phyloP scores from a whole-genome alignment of 345 rosid species.

The Limnanthes douglasii region DNA sequence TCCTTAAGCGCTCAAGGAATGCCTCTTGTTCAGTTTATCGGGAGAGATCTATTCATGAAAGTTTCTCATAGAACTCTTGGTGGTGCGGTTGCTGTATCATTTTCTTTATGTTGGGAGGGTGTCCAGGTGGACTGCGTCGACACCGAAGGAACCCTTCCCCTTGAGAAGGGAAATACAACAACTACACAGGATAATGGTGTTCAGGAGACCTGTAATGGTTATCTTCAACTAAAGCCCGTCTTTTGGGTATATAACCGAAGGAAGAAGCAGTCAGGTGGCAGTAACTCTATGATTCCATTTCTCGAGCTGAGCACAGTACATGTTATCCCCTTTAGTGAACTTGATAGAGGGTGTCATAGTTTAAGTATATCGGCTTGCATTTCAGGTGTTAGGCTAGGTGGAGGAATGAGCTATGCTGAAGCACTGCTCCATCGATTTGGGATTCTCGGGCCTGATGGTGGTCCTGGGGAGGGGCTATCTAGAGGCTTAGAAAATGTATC shows the following conservation, averaged over 20 bases:
- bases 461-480: slow-evolving; percentile 82
- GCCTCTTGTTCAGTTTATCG: slow-evolving; percentile 85
- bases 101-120: slow-evolving; percentile 57
- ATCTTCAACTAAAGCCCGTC: slow-evolving; percentile 55
- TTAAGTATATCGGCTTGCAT: slow-evolving; percentile 61
- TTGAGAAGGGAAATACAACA: slow-evolving; percentile 16
- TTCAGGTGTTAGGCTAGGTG: slow-evolving; percentile 87
- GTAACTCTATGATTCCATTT: slow-evolving; percentile 32
- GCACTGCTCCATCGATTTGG: slow-evolving; percentile 85
- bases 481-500: slow-evolving; percentile 72
- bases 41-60: slow-evolving; percentile 59
- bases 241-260: slow-evolving; percentile 67
- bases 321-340: slow-evolving; percentile 77
- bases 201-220: slow-evolving; percentile 22
- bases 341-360: slow-evolving; percentile 78
- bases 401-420: slow-evolving; percentile 95
- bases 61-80: slow-evolving; percentile 95
- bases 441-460: slow-evolving; percentile 80
- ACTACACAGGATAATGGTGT: slow-evolving; percentile 21
- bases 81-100: slow-evolving; percentile 90
- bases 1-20: slow-evolving; percentile 33
- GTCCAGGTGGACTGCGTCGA: slow-evolving; percentile 82
- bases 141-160: slow-evolving; percentile 28
- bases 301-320: slow-evolving; percentile 59
- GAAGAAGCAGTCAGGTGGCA: slow-evolving; percentile 26